Percentiles rank a stretch among this genome's conserved stretches.
Conservation (phyloP, 352 stramenopile genomes). For the Phytophthora pini region DNA sequence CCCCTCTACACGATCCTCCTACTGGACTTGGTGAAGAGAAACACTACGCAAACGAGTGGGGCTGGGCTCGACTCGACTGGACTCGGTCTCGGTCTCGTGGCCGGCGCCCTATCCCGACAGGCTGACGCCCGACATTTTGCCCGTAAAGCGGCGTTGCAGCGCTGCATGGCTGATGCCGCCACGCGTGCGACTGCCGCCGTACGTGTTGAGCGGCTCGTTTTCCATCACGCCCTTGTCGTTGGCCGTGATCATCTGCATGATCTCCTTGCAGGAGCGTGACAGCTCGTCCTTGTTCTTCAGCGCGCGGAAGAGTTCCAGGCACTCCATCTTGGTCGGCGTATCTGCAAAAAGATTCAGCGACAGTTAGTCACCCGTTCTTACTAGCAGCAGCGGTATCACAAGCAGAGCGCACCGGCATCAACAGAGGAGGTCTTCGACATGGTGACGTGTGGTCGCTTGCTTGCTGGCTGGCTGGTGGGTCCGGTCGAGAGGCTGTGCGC, state of each 20-base stretch:
- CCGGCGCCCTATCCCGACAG: conserved; percentile 47
- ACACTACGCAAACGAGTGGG: conserved; percentile 27
- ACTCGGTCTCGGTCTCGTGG: conserved; percentile 7
- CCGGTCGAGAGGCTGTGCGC: conserved; percentile 27
- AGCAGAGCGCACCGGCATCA: conserved; percentile 35
- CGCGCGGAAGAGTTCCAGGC: conserved; percentile 71
- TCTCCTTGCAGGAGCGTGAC: conserved; percentile 70
- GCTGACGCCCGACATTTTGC: conserved; percentile 81
- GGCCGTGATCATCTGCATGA: conserved; percentile 73
- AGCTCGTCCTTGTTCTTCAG: conserved; percentile 88
- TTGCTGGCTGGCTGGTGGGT: conserved; percentile 10
- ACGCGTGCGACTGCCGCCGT: conserved; percentile 61
- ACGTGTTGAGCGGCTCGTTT: conserved; percentile 72
- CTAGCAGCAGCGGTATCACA: neutral
- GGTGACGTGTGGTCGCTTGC: neutral
- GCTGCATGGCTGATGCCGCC: conserved; percentile 78
- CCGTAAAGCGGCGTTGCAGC: conserved; percentile 80
- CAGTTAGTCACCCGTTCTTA: neutral
- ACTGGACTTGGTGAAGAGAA: conserved; percentile 10
- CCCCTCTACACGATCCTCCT: conserved; percentile 31
- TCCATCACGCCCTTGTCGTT: conserved; percentile 72
- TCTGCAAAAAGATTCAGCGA: conserved; percentile 24
- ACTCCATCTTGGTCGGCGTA: conserved; percentile 53
- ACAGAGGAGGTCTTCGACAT: conserved; percentile 54
- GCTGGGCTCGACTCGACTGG: conserved; percentile 31